These are phyloP conservation scores for Quillaja saponaria DNA, from an alignment of 306 rosid species.

Conservation along the genomic window DNA sequence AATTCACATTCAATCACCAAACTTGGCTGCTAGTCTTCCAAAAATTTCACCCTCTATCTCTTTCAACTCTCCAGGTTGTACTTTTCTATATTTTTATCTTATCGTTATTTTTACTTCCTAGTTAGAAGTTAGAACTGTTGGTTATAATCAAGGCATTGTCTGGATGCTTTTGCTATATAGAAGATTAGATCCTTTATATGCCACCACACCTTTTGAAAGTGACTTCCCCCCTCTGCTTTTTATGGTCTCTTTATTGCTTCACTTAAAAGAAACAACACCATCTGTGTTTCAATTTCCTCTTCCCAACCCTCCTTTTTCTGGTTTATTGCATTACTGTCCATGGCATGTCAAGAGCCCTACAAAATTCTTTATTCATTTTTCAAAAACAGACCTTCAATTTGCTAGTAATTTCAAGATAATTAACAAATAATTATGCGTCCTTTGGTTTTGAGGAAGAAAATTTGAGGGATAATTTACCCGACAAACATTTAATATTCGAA, in stretches of 20 bases:
- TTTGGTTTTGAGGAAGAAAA: too few species aligned
- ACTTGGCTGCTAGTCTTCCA: constrained; percentile 4
- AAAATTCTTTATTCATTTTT: too few species aligned
- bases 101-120: constrained; percentile 28
- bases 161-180: constrained; percentile 26
- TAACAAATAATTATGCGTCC: too few species aligned
- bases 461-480: too few species aligned
- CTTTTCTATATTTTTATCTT: not conserved
- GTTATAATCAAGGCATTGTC: constrained; percentile 22
- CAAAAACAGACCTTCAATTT: too few species aligned
- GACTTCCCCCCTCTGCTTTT: constrained; percentile 38
- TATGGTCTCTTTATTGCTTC: constrained; percentile 38
- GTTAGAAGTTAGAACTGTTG: constrained; percentile 33
- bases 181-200: constrained; percentile 33
- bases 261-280: constrained; percentile 43
- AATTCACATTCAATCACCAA: constrained; percentile 21
- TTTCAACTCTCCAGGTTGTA: constrained; percentile 20
- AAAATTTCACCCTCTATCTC: not conserved
- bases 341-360: constrained; percentile 22
- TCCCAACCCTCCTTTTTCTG: constrained; percentile 25
- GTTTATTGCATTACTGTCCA: constrained; percentile 29
- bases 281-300: constrained; percentile 30
- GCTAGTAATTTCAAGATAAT: too few species aligned
- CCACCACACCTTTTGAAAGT: constrained; percentile 45
- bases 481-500: too few species aligned